Conservation (phyloP, 2,329 filamentous ascomycete species). For the Rutstroemia sydowiana region DNA sequence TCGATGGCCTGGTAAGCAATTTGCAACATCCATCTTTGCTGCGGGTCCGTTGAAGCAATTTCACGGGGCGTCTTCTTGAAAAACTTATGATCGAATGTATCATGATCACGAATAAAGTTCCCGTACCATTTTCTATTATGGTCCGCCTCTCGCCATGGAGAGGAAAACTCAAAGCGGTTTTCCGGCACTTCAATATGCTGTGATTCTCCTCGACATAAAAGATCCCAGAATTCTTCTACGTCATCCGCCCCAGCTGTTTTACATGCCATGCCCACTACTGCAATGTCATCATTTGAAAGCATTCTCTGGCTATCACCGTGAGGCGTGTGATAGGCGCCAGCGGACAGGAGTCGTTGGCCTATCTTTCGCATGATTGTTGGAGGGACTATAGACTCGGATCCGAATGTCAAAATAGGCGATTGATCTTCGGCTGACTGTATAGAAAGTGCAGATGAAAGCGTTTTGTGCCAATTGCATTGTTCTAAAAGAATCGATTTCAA, state of each 20-base stretch:
- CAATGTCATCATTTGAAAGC: slow-evolving; percentile 19
- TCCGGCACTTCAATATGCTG: slow-evolving; percentile 54
- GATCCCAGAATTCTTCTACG: slow-evolving; percentile 61
- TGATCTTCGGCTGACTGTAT: slow-evolving; percentile 9
- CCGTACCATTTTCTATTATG: slow-evolving; percentile 8
- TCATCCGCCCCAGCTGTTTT: slow-evolving; percentile 29
- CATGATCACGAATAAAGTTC: slow-evolving; percentile 8
- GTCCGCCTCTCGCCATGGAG: neutral
- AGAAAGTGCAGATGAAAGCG: slow-evolving; percentile 23
- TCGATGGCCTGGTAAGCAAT: slow-evolving; percentile 13
- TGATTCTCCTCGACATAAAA: slow-evolving; percentile 65
- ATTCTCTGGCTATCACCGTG: neutral
- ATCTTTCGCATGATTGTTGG: slow-evolving; percentile 26
- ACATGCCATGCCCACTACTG: slow-evolving; percentile 32
- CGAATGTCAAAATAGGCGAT: slow-evolving; percentile 31
- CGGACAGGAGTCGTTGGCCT: slow-evolving; percentile 14
- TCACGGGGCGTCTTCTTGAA: slow-evolving; percentile 12
- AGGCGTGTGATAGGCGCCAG: too few species aligned
- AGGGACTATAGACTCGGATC: slow-evolving; percentile 33
- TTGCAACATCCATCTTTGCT: slow-evolving; percentile 10
- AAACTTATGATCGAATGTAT: slow-evolving; percentile 14
- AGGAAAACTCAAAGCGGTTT: slow-evolving; percentile 61
- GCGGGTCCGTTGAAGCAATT: slow-evolving; percentile 17
- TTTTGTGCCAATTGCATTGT: slow-evolving; percentile 31
- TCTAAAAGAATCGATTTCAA: slow-evolving; percentile 31